These are phyloP conservation scores for Crotalaria pallida DNA, from an alignment of 306 rosid species.

Conservation along the genomic window DNA sequence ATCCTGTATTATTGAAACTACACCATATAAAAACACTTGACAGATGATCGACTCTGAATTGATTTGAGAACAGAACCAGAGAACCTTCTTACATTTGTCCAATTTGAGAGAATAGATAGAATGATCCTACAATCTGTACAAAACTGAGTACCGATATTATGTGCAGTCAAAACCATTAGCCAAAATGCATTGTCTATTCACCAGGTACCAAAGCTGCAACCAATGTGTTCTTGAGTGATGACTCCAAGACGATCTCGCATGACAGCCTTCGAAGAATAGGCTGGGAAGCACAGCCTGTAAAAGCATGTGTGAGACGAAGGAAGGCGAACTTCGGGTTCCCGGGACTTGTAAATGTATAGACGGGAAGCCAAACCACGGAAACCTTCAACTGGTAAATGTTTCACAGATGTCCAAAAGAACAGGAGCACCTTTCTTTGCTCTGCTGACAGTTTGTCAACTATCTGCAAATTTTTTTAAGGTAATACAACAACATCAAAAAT, in stretches of 20 bases:
- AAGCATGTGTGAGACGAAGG: conserved; percentile 92
- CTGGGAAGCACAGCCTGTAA: conserved; percentile 65
- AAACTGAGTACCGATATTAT: conserved; percentile 31
- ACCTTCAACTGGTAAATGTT: conserved; percentile 89
- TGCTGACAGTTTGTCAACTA: conserved; percentile 63
- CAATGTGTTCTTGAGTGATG: conserved; percentile 84
- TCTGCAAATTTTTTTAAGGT: conserved; percentile 35
- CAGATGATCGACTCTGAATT: conserved; percentile 30
- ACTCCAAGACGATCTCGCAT: conserved; percentile 58
- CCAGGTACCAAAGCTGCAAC: conserved; percentile 56
- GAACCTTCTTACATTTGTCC: conserved; percentile 30
- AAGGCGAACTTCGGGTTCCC: conserved; percentile 44
- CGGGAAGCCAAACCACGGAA: conserved; percentile 67
- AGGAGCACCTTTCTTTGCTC: conserved; percentile 75
- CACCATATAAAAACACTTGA: conserved; percentile 33
- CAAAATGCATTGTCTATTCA: conserved; percentile 25
- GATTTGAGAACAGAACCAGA: conserved; percentile 25
- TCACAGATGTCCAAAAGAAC: conserved; percentile 87
- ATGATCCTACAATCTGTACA: conserved; percentile 51
- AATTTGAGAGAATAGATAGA: conserved; percentile 6
- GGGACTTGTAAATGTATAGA: conserved; percentile 54
- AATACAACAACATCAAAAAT: conserved; percentile 17
- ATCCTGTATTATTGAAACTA: conserved; percentile 34
- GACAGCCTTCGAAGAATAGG: conserved; percentile 47
- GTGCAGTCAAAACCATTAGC: conserved; percentile 43